A percentile compares a stretch with the other conserved stretches of the same genome.
Conservation (phyloP, 1,284 basidiomycete genomes). For the Meira nashicola region DNA sequence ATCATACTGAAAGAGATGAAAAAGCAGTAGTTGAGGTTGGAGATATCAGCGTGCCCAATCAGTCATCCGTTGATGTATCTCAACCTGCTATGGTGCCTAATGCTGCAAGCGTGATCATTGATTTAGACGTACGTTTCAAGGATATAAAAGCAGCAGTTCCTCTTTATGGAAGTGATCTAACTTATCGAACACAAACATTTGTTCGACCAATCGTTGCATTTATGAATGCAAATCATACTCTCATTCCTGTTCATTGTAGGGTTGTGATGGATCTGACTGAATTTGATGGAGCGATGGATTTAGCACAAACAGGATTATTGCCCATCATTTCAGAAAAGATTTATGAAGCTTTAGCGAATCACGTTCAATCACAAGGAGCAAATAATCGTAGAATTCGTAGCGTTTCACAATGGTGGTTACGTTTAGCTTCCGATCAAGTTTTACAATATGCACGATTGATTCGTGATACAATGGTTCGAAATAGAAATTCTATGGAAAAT, state of each 20-base stretch:
- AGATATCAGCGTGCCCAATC: neutral
- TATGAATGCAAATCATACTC: constrained; percentile 59
- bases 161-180: constrained; percentile 58
- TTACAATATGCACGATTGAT: constrained; percentile 16
- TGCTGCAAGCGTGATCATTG: constrained; percentile 63
- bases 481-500: neutral
- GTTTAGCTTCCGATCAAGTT: constrained; percentile 28
- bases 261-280: constrained; percentile 51
- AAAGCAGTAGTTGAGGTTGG: constrained; percentile 5
- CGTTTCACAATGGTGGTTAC: constrained; percentile 45
- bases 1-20: neutral
- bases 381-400: constrained; percentile 39
- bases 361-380: constrained; percentile 46
- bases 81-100: constrained; percentile 19
- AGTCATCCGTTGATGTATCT: constrained; percentile 18
- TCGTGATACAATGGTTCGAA: constrained; percentile 2
- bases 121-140: constrained; percentile 90
- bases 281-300: constrained; percentile 50
- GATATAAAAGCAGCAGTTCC: constrained; percentile 95
- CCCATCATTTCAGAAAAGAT: constrained; percentile 49
- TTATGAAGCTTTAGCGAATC: constrained; percentile 49
- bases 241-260: constrained; percentile 46
- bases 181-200: constrained; percentile 88
- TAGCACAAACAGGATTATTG: constrained; percentile 48
- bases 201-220: constrained; percentile 96